phyloP scores from a whole-genome alignment of 2,329 filamentous ascomycete species.

The Fusarium compactum region DNA sequence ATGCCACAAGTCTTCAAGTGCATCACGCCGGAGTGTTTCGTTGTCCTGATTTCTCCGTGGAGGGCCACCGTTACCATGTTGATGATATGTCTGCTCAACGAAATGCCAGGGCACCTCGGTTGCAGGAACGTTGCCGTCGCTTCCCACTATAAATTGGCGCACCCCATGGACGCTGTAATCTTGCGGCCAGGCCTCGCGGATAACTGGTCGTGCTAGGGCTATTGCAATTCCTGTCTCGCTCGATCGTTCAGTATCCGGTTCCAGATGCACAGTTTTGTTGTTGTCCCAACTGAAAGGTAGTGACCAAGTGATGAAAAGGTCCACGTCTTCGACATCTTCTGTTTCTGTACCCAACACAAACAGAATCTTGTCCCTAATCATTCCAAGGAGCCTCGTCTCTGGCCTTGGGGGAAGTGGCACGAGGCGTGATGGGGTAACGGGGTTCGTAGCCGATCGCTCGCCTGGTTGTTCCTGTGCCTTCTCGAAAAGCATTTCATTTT shows the following conservation, averaged over 20 bases:
- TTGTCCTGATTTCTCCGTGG: too few species aligned
- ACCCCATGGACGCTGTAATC: background rate
- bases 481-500: too few species aligned
- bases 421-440: too few species aligned
- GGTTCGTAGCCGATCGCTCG: too few species aligned
- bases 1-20: background rate
- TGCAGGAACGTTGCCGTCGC: background rate
- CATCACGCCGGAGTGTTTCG: background rate
- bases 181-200: background rate
- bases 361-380: background rate
- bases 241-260: accelerated
- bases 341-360: background rate
- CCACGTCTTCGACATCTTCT: background rate
- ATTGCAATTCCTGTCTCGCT: too few species aligned
- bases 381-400: background rate
- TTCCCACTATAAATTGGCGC: background rate
- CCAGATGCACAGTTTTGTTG: background rate
- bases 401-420: background rate
- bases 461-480: too few species aligned
- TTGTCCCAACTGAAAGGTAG: background rate
- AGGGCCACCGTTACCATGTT: too few species aligned
- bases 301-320: accelerated
- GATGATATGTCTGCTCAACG: too few species aligned
- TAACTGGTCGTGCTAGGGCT: background rate
- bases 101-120: accelerated